phyloP scores from a whole-genome alignment of 208 protist genomes.

The Leptomonas seymouri region DNA sequence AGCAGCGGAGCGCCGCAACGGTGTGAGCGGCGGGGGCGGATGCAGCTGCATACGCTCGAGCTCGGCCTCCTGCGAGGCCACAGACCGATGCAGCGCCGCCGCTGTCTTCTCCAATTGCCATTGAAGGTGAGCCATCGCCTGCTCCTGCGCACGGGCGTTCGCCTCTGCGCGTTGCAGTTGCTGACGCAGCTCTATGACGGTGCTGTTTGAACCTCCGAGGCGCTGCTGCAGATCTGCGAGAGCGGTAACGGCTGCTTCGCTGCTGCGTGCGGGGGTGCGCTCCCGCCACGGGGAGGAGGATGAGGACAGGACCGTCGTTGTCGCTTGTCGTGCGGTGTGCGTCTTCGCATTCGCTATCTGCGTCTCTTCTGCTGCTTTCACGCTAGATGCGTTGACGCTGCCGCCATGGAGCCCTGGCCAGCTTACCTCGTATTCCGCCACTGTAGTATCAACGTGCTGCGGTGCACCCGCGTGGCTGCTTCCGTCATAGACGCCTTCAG shows the following conservation, averaged over 20 bases:
- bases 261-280: slow-evolving; percentile 28
- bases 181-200: slow-evolving; percentile 21
- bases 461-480: background rate
- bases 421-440: background rate
- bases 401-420: no score
- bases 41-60: slow-evolving; percentile 15
- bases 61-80: slow-evolving; percentile 15
- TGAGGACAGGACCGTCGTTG: background rate
- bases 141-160: slow-evolving; percentile 12
- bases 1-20: background rate
- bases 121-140: slow-evolving; percentile 6
- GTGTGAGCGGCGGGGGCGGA: slow-evolving; percentile 9
- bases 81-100: background rate
- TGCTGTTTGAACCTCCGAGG: slow-evolving; percentile 31
- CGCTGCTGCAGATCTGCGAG: slow-evolving; percentile 62
- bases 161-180: slow-evolving; percentile 18
- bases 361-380: no score
- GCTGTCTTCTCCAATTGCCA: slow-evolving; percentile 12
- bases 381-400: background rate
- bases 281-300: slow-evolving; percentile 10
- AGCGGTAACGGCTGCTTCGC: slow-evolving; percentile 51
- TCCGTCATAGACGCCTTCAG: background rate
- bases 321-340: background rate
- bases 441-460: background rate
- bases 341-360: background rate